Base-by-base conservation (phyloP, 352 stramenopile species). In the Globisporangium nunn region DNA sequence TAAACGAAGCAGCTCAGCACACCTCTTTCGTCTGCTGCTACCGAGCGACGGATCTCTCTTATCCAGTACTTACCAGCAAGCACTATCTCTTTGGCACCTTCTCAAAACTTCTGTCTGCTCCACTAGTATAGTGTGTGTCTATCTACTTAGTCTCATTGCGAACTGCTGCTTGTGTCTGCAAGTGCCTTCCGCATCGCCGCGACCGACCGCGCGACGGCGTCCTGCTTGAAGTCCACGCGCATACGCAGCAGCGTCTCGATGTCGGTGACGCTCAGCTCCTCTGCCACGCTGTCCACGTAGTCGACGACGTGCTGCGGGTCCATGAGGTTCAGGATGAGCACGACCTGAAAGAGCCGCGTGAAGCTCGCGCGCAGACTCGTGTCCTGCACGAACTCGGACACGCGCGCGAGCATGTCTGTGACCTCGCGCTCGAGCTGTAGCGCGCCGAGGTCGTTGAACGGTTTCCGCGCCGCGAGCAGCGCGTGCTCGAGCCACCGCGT, bases 301-400 rank as follows among this genome's bases (percentile, higher is more conserved):
- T 90, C 81, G 17, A 87, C 52, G 3, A 94, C 70, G 56, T 94
- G 80, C 15, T 48, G 66, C 4, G 84, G 81, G 46, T 89, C 73
- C 67, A 87, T 71, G n/a, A 94, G 59, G 58, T 92, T 94, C 40
- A 94, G 63, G 28, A 94, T 71, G 10, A 91, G 80, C 44, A 86
- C 76, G 39, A 92, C 47, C 59, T 94, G 80, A 58, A 92, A 90
- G 2, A 92, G 68, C 39, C 81, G 69, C 14, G 78, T 92, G 59
- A 92, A 94, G 10, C 75, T 63, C 7, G 59, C 62, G 33, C 78
- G 77, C 37, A 93, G 57, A 64, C 77, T 89, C 59, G 72, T 78
- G 4, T 82, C 63, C 11, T 67, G 58, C 8, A 83, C 78, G 11
- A 87, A 69, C 43, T 72, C 60, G 0, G 73, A 78, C 6, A 87